A percentile compares a stretch with the other conserved stretches of the same genome.
Conservation (phyloP, 441 rosid species). For the Croton laevigatus region DNA sequence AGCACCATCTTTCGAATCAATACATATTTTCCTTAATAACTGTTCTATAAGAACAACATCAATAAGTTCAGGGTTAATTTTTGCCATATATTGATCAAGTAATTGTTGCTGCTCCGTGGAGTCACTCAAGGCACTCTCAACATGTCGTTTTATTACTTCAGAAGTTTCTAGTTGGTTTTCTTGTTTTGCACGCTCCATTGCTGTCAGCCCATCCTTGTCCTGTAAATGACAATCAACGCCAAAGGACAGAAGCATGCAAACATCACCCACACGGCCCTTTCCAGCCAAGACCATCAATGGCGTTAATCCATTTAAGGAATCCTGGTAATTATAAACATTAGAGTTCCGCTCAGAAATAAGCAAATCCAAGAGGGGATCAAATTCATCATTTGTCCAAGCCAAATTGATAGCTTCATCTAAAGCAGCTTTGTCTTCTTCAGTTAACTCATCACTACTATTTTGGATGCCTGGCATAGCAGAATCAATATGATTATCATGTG, state of each 20-base stretch:
- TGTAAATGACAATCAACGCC: constrained; percentile 64
- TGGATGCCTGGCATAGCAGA: constrained; percentile 34
- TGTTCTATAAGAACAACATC: constrained; percentile 77
- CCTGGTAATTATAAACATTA: constrained; percentile 67
- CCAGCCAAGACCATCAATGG: constrained; percentile 93
- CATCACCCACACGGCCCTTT: constrained; percentile 82
- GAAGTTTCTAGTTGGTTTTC: constrained; percentile 69
- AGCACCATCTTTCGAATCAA: constrained; percentile 75
- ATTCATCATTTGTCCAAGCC: constrained; percentile 87
- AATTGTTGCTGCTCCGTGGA: constrained; percentile 48
- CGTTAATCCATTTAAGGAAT: constrained; percentile 60
- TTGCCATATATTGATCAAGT: constrained; percentile 65
- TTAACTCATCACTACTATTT: constrained; percentile 43
- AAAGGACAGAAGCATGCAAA: constrained; percentile 80
- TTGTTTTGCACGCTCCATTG: constrained; percentile 63
- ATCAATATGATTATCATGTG: constrained; percentile 56
- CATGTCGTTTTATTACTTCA: constrained; percentile 52
- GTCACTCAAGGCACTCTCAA: constrained; percentile 28
- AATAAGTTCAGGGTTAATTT: constrained; percentile 59
- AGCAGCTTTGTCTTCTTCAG: constrained; percentile 64
- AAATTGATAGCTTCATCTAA: constrained; percentile 82
- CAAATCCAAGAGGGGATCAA: constrained; percentile 72
- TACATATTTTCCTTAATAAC: constrained; percentile 68
- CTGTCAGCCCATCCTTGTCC: constrained; percentile 66
- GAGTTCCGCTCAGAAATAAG: constrained; percentile 59